Conservation (phyloP, 208 protist species). For the Trypanosoma avium region DNA sequence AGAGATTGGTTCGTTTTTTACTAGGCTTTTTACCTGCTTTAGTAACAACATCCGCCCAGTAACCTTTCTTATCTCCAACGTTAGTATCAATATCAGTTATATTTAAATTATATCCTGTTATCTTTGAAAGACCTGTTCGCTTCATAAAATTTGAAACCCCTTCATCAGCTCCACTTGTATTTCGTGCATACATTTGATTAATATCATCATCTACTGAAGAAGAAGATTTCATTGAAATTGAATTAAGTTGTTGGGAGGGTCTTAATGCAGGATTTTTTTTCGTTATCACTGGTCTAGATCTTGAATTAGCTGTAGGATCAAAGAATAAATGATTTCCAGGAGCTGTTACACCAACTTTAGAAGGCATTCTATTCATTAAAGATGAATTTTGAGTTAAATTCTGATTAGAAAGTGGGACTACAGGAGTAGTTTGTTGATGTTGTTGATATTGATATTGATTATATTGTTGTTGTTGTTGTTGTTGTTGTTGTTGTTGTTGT, state of each 20-base stretch:
- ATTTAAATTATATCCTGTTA: conserved; percentile 48
- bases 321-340: conserved; percentile 44
- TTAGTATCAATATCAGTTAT: not conserved
- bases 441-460: conserved; percentile 18
- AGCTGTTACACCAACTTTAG: not conserved
- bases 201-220: conserved; percentile 15
- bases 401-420: too few relatives aligned
- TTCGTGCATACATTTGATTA: conserved; percentile 15
- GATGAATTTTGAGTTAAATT: too few relatives aligned
- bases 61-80: conserved; percentile 2
- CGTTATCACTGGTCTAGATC: conserved; percentile 23
- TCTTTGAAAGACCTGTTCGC: conserved; percentile 42
- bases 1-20: conserved; percentile 42
- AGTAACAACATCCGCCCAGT: conserved; percentile 4
- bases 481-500: conserved; percentile 9
- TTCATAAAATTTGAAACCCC: conserved; percentile 46
- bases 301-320: conserved; percentile 32
- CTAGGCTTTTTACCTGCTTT: not conserved
- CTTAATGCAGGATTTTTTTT: conserved; percentile 17
- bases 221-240: too few relatives aligned
- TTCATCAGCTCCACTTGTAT: conserved; percentile 4
- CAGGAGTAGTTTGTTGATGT: too few relatives aligned
- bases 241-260: too few relatives aligned
- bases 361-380: not conserved
- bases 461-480: conserved; percentile 13